Evolutionary conservation across 2,329 filamentous ascomycete genomes (phyloP), one percentile per base, ranked within the genome.

Genomic region (Davidsoniella virescens): DNA sequence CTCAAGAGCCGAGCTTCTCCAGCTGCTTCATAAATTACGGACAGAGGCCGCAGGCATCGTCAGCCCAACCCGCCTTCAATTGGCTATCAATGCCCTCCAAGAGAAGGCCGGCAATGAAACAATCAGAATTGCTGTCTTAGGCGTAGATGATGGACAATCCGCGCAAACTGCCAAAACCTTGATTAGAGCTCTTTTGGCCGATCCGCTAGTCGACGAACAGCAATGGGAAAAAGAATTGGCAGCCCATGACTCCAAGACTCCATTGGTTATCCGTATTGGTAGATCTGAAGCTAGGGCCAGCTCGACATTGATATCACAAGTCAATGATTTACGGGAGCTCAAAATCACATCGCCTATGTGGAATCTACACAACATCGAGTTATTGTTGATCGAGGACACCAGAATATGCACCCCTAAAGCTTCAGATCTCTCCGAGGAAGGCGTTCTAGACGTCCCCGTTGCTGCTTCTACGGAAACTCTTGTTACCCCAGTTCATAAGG

Each of bases 401-500:
- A 59, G 64, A 1, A 59, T 72, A 2, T 44, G 56, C 6, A 52
- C 55, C 1, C 29, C 40, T 16, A 18, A 33, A 20, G 49, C 57
- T 2, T 53, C 50, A 5, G 66, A 66, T 8, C 66, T 77, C 4
- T 47, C 47, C 4, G 71, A 75, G 53, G 82, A 88, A 54, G 70
- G 76, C 0, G 68, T 88, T 10, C 71, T 94, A n/a, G 81, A 86
- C n/a, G 44, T 53, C 5, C 51, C 16, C 10, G 44, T 36, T 36
- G 18, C 43, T n/a, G 18, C 50, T 25, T 25, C 17, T n/a, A 38
- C 38, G 14, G 37, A 50, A 16, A 47, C 47, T 9, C 8, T 53
- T 12, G 23, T 50, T 8, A 87, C 86, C 42, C 88, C 90, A 0
- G 87, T 95, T 1, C 90, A 96, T 61, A 84, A 81, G 60, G 78